A percentile compares a stretch with the other conserved stretches of the same genome.
Evolutionary conservation across 2,329 filamentous ascomycete species (phyloP).

Genomic region (Madurella fahalii): DNA sequence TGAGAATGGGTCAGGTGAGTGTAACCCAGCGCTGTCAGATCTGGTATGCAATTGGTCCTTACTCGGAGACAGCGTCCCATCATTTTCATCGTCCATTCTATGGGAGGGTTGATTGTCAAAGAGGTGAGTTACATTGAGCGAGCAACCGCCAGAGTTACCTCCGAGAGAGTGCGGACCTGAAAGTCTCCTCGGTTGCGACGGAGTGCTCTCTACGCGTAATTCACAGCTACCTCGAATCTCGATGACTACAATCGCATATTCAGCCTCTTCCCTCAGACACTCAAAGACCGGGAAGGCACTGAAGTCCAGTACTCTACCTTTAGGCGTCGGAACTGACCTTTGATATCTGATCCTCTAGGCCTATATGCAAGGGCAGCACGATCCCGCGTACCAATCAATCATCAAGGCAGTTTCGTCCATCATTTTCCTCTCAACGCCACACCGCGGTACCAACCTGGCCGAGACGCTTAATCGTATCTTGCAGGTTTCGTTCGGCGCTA

Average conservation of each 20-base stretch:
- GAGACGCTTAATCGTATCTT: slow-evolving; percentile 31
- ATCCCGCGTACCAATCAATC: slow-evolving; percentile 27
- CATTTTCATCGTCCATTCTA: slow-evolving; percentile 30
- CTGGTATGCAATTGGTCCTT: no score
- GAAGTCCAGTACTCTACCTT: no score
- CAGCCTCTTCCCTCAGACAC: no score
- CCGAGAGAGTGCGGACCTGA: no score
- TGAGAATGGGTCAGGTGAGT: slow-evolving; percentile 26
- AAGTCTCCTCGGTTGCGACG: no score
- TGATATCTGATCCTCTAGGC: slow-evolving; percentile 18
- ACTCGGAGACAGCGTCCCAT: slow-evolving; percentile 21
- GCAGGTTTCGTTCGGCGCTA: slow-evolving; percentile 13
- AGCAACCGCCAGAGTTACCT: no score
- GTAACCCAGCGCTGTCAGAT: no score
- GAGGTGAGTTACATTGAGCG: slow-evolving; percentile 18
- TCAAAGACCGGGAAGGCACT: no score
- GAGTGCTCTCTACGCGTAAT: no score
- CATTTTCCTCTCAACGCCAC: slow-evolving; percentile 33
- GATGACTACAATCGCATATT: no score
- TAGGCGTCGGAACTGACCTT: no score
- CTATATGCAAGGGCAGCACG: slow-evolving; percentile 25
- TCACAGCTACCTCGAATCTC: no score
- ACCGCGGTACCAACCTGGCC: slow-evolving; percentile 31
- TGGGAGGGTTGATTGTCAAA: slow-evolving; percentile 32
- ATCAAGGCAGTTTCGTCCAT: slow-evolving; percentile 28